Base-by-base conservation (phyloP, 352 stramenopile genomes). In the Halophytophthora polymorphica region DNA sequence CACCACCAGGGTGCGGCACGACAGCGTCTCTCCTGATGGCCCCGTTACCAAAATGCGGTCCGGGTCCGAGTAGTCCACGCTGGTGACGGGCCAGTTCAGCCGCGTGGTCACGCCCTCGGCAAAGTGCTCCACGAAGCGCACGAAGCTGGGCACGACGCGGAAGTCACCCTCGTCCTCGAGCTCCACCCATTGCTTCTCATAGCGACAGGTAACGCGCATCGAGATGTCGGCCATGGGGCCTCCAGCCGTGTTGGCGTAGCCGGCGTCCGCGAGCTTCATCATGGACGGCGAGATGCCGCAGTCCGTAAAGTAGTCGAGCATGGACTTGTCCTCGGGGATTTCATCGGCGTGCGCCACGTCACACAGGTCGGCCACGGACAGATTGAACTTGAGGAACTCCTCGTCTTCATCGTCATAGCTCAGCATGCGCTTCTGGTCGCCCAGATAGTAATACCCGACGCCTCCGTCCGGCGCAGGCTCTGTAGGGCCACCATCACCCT, bases 381-480 rank as follows among this genome's bases (percentile, higher is more conserved):
- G 52, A 39, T 93, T 93, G 53, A 93, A 88, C 11, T 71, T 73
- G 47, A 83, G 61, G 43, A 93, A 93, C n/a, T 88, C 80, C 2
- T 61, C 57, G 40, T 90, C 80, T 3, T 72, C 53, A 54, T 83
- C 69, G 39, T 93, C 76, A 54, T 77, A 87, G 38, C 72, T 69
- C 15, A 93, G 72, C 71, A 93, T 83, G 21, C 80, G 83, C 59
- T 89, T 85, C 46, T 93, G 79, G 45, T 93, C 83, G 17, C 83
- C 83, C n/a, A 93, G 69, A 58, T 90, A 93, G 64, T 93, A 93
- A 45, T 93, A 93, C 13, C 83, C 83, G 40, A 91, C 82, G 47
- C 83, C 83, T 52, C 80, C 78, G 58, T 91, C 83, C 2, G 76
- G 79, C 35, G 83, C 70, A 33, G 76, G 69, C 17, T 87, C 73